phyloP scores from a whole-genome alignment of 2,329 filamentous ascomycete genomes.

The Pseudocercospora fijiensis region DNA sequence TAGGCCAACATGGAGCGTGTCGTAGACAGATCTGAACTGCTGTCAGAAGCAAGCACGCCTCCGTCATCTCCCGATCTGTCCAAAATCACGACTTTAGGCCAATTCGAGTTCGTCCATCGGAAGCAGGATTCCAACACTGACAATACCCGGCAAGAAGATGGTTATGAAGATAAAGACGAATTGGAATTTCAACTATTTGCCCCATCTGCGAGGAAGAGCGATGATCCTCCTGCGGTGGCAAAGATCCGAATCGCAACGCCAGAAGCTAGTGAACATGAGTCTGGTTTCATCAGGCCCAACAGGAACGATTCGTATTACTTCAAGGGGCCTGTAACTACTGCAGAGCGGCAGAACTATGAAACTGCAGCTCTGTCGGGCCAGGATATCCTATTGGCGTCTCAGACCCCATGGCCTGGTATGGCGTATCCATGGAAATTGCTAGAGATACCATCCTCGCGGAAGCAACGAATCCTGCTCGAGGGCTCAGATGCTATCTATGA shows the following conservation, averaged over 20 bases:
- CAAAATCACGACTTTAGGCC: conserved; percentile 6
- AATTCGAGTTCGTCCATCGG: conserved; percentile 26
- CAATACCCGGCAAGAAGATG: not conserved
- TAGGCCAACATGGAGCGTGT: conserved; percentile 22
- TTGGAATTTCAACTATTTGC: conserved; percentile 28
- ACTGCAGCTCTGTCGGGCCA: conserved; percentile 22
- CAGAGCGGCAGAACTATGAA: conserved; percentile 15
- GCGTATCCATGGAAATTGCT: conserved; percentile 29
- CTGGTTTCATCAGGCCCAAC: conserved; percentile 21
- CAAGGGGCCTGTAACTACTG: not conserved
- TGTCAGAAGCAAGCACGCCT: conserved; percentile 15
- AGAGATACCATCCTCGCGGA: conserved; percentile 19
- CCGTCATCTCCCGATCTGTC: conserved; percentile 17
- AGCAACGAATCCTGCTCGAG: conserved; percentile 14
- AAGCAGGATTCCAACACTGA: not conserved
- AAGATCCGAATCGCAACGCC: conserved; percentile 30
- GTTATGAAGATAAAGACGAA: conserved; percentile 15
- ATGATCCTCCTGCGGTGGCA: conserved; percentile 5
- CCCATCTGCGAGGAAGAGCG: conserved; percentile 6
- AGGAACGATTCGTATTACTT: conserved; percentile 28
- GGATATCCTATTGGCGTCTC: conserved; percentile 18
- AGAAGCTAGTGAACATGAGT: conserved; percentile 14
- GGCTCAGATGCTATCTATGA: conserved; percentile 10
- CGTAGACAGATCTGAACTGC: conserved; percentile 24
- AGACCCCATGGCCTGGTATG: conserved; percentile 21